Evolutionary conservation across 2,329 filamentous ascomycete species (phyloP).

Genomic region (Allantophomopsis cytisporea): DNA sequence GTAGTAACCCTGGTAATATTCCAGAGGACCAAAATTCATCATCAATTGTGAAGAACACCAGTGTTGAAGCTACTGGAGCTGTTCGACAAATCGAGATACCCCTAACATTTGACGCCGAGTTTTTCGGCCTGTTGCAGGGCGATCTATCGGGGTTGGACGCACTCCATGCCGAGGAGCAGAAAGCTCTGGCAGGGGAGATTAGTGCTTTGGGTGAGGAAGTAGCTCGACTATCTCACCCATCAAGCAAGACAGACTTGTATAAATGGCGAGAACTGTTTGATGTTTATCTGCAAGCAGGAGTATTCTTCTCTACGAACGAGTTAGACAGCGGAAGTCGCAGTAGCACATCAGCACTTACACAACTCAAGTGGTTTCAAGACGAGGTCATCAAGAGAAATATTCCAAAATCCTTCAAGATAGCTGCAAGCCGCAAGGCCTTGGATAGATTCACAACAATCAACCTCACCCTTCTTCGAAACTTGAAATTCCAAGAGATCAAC

Average conservation of each 20-base stretch:
- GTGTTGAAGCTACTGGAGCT: not conserved
- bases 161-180: constrained; percentile 49
- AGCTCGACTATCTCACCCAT: constrained; percentile 48
- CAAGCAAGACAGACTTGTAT: constrained; percentile 52
- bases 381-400: constrained; percentile 48
- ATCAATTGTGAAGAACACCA: too few species aligned
- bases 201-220: constrained; percentile 50
- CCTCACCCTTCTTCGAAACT: constrained; percentile 58
- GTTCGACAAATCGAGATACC: constrained; percentile 54
- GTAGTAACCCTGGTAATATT: not conserved
- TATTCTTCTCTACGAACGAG: constrained; percentile 75
- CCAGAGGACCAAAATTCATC: too few species aligned
- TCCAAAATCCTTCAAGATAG: constrained; percentile 47
- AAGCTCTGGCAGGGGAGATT: constrained; percentile 49
- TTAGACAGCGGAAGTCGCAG: constrained; percentile 53
- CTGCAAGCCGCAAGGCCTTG: constrained; percentile 50
- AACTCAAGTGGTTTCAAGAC: constrained; percentile 60
- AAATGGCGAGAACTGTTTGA: constrained; percentile 74
- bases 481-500: constrained; percentile 80
- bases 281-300: constrained; percentile 62
- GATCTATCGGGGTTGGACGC: constrained; percentile 58
- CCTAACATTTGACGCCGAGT: constrained; percentile 63
- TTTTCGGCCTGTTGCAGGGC: constrained; percentile 62
- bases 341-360: constrained; percentile 49
- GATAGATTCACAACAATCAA: constrained; percentile 62